Conservation (phyloP, 495 filamentous ascomycete species). For the Tetracladium setigerum region DNA sequence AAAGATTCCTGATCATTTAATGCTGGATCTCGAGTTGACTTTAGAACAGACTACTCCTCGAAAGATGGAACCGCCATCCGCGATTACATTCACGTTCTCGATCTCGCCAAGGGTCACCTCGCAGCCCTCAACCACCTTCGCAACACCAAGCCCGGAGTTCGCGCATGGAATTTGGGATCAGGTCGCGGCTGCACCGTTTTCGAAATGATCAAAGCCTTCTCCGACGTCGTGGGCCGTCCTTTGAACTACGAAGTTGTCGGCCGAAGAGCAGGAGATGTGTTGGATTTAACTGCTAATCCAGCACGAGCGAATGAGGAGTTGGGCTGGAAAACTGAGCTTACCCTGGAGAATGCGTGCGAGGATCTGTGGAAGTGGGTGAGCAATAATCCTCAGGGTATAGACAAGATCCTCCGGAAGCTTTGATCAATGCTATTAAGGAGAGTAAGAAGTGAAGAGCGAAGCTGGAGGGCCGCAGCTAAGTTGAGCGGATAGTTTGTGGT, state of each 20-base stretch:
- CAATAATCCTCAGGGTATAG: constrained; percentile 96
- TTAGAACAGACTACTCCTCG: constrained; percentile 71
- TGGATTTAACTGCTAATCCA: constrained; percentile 91
- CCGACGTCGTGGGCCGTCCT: constrained; percentile 71
- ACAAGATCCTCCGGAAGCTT: constrained; percentile 77
- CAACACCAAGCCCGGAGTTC: constrained; percentile 80
- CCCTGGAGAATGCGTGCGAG: constrained; percentile 85
- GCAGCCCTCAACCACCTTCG: constrained; percentile 89
- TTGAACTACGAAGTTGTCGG: constrained; percentile 81
- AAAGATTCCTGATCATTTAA: constrained; percentile 23
- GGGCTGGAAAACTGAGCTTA: constrained; percentile 83
- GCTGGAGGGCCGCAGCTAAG: too few relatives aligned
- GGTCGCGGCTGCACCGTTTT: constrained; percentile 91
- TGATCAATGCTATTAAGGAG: constrained; percentile 67
- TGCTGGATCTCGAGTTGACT: too few relatives aligned
- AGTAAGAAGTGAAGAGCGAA: constrained; percentile 17
- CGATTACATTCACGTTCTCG: constrained; percentile 78
- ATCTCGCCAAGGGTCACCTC: constrained; percentile 83
- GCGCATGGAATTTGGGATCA: constrained; percentile 97
- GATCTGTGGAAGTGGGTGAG: constrained; percentile 92
- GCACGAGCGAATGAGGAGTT: constrained; percentile 80
- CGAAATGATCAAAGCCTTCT: constrained; percentile 96
- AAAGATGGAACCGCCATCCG: constrained; percentile 71
- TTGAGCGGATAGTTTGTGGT: too few relatives aligned
- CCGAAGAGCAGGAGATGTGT: constrained; percentile 80